These are phyloP conservation scores for Zalerion maritima DNA, from an alignment of 495 filamentous ascomycete genomes.

Conservation along the genomic window DNA sequence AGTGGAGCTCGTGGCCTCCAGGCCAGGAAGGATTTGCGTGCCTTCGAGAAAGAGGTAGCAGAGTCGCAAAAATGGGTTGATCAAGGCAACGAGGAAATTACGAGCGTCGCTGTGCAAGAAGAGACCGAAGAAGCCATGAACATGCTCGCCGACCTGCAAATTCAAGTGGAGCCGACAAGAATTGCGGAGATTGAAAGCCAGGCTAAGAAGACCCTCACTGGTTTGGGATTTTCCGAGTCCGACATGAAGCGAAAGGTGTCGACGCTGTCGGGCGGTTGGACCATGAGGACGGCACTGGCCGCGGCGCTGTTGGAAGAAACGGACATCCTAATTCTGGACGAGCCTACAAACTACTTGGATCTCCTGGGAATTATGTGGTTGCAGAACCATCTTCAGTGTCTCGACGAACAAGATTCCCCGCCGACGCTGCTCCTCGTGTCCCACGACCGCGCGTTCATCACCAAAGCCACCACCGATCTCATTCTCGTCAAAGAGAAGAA, in stretches of 20 bases:
- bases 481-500: slow-evolving; percentile 54
- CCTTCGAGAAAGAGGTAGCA: slow-evolving; percentile 46
- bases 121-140: slow-evolving; percentile 52
- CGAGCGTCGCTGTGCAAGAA: slow-evolving; percentile 34
- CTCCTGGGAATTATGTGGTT: slow-evolving; percentile 74
- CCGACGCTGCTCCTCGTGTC: slow-evolving; percentile 58
- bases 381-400: slow-evolving; percentile 46
- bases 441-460: slow-evolving; percentile 64
- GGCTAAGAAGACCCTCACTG: slow-evolving; percentile 47
- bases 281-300: slow-evolving; percentile 57
- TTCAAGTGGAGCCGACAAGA: slow-evolving; percentile 37
- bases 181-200: slow-evolving; percentile 39
- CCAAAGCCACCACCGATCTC: slow-evolving; percentile 59
- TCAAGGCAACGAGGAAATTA: slow-evolving; percentile 38
- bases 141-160: slow-evolving; percentile 46
- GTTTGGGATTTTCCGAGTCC: slow-evolving; percentile 57
- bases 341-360: slow-evolving; percentile 77
- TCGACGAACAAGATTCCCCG: slow-evolving; percentile 22
- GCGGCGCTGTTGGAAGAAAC: slow-evolving; percentile 51
- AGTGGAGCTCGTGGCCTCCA: slow-evolving; percentile 59
- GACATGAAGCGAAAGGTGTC: slow-evolving; percentile 39
- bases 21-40: slow-evolving; percentile 53
- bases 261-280: slow-evolving; percentile 66
- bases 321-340: slow-evolving; percentile 72
- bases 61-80: slow-evolving; percentile 35